phyloP scores from a whole-genome alignment of 108 stramenopile species.

The Nannochloropsis oceanica region DNA sequence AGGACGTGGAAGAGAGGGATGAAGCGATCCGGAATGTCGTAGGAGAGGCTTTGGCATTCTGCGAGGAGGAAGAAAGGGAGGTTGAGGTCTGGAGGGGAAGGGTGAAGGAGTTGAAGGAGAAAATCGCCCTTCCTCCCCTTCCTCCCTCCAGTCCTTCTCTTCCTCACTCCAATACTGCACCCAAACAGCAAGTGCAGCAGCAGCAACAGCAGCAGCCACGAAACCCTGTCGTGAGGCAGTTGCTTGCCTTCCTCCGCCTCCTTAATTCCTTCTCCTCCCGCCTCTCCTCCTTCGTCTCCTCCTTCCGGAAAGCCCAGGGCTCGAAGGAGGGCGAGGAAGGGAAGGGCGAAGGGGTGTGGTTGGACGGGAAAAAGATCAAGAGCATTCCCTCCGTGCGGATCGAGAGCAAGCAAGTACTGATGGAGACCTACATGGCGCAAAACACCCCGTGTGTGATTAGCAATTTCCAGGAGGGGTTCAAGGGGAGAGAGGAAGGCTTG shows the following conservation, averaged over 20 bases:
- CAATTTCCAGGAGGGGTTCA: constrained; percentile 20
- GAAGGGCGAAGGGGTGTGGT: neutral
- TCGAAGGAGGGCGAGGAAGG: neutral
- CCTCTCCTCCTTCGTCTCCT: too few relatives aligned
- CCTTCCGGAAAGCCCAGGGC: neutral
- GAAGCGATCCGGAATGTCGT: neutral
- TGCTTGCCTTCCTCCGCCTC: too few relatives aligned
- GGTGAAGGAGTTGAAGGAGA: neutral
- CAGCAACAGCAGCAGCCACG: too few relatives aligned
- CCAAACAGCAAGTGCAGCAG: too few relatives aligned
- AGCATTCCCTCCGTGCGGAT: neutral
- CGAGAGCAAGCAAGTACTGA: neutral
- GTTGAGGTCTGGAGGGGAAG: neutral
- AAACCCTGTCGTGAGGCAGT: too few relatives aligned
- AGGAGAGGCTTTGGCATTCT: constrained; percentile 7
- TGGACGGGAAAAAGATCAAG: neutral
- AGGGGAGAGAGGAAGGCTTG: neutral
- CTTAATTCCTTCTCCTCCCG: too few relatives aligned
- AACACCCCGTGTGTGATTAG: constrained; percentile 16
- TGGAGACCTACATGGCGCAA: neutral
- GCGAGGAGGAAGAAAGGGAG: constrained; percentile 9
- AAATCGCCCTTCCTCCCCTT: too few relatives aligned
- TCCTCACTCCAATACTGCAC: neutral
- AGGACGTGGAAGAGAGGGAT: neutral
- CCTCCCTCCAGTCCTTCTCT: neutral